Percentiles rank a stretch among this genome's conserved stretches.
Conservation (phyloP, 768 basidiomycete species). For the Suillus brevipes region DNA sequence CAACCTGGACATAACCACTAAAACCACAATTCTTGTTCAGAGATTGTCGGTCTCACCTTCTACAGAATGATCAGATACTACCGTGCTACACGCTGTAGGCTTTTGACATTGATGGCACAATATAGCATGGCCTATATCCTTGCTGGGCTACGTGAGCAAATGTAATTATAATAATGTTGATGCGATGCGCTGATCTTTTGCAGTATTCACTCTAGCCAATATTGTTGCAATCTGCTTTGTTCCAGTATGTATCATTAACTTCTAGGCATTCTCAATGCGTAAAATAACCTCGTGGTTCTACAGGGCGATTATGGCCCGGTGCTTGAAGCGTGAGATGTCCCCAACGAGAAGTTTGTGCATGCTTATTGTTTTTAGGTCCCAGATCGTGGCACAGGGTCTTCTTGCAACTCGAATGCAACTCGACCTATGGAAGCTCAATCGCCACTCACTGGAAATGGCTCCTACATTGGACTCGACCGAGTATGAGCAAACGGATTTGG, state of each 20-base stretch:
- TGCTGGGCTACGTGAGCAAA: background rate
- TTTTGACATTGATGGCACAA: background rate
- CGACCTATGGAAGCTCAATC: background rate
- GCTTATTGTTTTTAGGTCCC: background rate
- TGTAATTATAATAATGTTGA: background rate
- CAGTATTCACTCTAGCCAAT: background rate
- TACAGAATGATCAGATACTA: slow-evolving; percentile 2
- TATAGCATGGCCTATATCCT: background rate
- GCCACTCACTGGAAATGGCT: background rate
- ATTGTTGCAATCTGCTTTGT: background rate
- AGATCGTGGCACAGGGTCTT: background rate
- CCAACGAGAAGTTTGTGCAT: too few species aligned
- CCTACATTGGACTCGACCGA: background rate
- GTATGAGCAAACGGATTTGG: background rate
- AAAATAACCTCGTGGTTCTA: background rate
- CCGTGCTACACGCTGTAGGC: background rate
- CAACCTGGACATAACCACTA: background rate
- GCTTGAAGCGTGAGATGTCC: background rate
- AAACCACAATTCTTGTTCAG: background rate
- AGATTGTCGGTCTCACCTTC: background rate
- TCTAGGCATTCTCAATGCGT: background rate
- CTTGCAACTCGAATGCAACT: slow-evolving; percentile 3
- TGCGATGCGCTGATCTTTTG: background rate
- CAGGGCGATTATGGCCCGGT: background rate
- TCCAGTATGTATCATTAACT: background rate